Percentiles rank a stretch among this genome's conserved stretches.
phyloP scores from a whole-genome alignment of 140 eudicot genomes.

The Oenanthe javanica region DNA sequence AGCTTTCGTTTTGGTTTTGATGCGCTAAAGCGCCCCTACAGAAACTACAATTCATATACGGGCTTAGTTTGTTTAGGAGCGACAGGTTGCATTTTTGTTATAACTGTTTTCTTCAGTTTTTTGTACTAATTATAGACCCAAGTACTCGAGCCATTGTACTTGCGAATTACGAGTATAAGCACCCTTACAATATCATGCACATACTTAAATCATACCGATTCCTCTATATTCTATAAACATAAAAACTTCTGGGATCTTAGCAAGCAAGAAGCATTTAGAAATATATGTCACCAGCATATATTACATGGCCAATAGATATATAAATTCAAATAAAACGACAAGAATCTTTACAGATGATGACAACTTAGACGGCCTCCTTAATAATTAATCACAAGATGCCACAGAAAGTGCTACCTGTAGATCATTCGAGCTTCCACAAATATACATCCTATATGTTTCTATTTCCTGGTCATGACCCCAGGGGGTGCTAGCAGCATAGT shows the following conservation, averaged over 20 bases:
- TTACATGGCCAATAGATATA: background rate
- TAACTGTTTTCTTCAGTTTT: background rate
- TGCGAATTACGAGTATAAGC: background rate
- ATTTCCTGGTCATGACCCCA: slow-evolving; percentile 48
- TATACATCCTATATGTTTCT: slow-evolving; percentile 90
- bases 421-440: slow-evolving; percentile 81
- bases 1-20: no score
- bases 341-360: background rate
- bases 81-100: background rate
- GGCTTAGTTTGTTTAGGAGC: background rate
- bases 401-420: slow-evolving; percentile 72
- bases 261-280: background rate
- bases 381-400: slow-evolving; percentile 68
- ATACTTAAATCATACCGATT: background rate
- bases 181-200: background rate
- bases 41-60: background rate
- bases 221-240: background rate
- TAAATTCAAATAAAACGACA: background rate
- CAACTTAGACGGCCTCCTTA: no score
- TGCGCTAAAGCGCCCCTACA: background rate
- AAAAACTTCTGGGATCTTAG: background rate
- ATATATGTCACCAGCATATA: background rate
- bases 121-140: background rate
- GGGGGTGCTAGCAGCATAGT: slow-evolving; percentile 45
- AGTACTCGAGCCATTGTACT: background rate